These are phyloP conservation scores for Erythrobasidium hasegawianum DNA, from an alignment of 1,284 basidiomycete genomes.

Conservation along the genomic window DNA sequence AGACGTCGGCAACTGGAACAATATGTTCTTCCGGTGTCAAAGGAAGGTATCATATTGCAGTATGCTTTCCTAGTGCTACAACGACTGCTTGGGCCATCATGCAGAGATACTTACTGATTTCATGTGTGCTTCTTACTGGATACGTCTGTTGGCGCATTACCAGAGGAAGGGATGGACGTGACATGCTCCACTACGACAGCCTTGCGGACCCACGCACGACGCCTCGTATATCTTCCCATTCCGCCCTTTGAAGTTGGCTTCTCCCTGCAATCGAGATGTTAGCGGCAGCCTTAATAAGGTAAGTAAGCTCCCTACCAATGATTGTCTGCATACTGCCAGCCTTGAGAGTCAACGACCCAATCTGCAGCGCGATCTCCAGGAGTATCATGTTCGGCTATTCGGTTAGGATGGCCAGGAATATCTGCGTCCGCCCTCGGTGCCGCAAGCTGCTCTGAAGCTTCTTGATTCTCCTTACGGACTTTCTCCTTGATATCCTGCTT, in stretches of 20 bases:
- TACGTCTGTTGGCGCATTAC: too few relatives aligned
- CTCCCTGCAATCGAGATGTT: conserved; percentile 36
- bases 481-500: conserved; percentile 2
- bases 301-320: conserved; percentile 42
- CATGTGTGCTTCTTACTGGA: too few relatives aligned
- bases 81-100: too few relatives aligned
- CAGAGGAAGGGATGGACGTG: background rate
- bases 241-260: conserved; percentile 50
- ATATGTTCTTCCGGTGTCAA: too few relatives aligned
- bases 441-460: background rate
- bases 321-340: conserved; percentile 53
- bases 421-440: conserved; percentile 10
- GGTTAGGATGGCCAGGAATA: conserved; percentile 25
- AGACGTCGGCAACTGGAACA: too few relatives aligned
- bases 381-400: conserved; percentile 17
- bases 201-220: conserved; percentile 50
- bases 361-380: conserved; percentile 15
- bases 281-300: background rate
- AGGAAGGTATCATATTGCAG: too few relatives aligned
- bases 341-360: conserved; percentile 49
- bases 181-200: conserved; percentile 48
- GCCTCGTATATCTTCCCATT: conserved; percentile 50
- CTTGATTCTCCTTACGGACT: background rate
- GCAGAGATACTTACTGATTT: too few relatives aligned
- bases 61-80: too few relatives aligned